A percentile compares a stretch with the other conserved stretches of the same genome.
Conservation (phyloP, 371 early-diverging fungal genomes). For the Mucor irregularis region DNA sequence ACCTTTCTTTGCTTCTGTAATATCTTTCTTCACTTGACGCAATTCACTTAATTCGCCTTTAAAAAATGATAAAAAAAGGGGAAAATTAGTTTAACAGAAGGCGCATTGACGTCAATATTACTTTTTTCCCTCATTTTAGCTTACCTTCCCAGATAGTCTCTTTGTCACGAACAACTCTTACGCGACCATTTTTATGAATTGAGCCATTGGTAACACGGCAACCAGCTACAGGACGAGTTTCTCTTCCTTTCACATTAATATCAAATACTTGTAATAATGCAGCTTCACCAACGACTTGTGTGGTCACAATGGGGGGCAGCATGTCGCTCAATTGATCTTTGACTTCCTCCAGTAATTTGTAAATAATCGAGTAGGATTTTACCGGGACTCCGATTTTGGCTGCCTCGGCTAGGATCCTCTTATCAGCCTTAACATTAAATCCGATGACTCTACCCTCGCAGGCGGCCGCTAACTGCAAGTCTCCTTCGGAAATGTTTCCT, state of each 20-base stretch:
- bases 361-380: conserved; percentile 79
- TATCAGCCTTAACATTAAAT: conserved; percentile 87
- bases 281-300: conserved; percentile 87
- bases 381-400: conserved; percentile 64
- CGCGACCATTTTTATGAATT: conserved; percentile 57
- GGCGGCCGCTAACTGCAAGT: conserved; percentile 72
- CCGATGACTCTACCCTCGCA: conserved; percentile 74
- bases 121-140: background rate
- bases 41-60: conserved; percentile 61
- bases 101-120: background rate
- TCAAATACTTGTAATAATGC: conserved; percentile 81
- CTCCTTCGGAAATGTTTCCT: conserved; percentile 82
- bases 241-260: conserved; percentile 71
- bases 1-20: conserved; percentile 85
- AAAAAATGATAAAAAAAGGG: background rate
- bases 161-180: conserved; percentile 71
- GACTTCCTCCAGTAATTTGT: conserved; percentile 86
- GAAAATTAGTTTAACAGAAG: too few species aligned
- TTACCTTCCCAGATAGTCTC: conserved; percentile 71
- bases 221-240: conserved; percentile 77
- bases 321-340: conserved; percentile 76
- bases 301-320: conserved; percentile 76
- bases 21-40: conserved; percentile 87
- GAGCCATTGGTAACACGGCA: conserved; percentile 83
- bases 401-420: conserved; percentile 68